phyloP scores from a whole-genome alignment of 2,329 filamentous ascomycete genomes.

The Fusarium foetens region DNA sequence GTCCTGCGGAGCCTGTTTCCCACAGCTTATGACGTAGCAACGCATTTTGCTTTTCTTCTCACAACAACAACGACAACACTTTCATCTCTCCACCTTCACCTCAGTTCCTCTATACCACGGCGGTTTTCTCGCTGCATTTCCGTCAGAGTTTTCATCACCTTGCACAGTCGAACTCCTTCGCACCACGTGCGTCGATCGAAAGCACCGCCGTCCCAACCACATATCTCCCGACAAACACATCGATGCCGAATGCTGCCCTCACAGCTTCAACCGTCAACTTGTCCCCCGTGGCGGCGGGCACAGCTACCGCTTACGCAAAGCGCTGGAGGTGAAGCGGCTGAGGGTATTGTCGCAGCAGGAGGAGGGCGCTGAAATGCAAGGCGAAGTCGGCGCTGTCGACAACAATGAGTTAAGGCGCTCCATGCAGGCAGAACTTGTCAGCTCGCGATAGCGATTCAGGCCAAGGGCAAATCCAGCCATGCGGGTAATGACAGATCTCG shows the following conservation, averaged over 20 bases:
- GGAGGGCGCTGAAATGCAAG: neutral
- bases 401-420: no score
- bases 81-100: neutral
- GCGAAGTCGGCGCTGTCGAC: no score
- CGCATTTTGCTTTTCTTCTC: neutral
- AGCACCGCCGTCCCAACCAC: accelerated
- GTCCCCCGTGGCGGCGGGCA: accelerated
- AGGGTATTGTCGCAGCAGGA: neutral
- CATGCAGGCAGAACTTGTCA: neutral
- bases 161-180: neutral
- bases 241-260: neutral
- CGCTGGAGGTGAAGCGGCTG: no score
- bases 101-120: no score
- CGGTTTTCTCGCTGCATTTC: no score
- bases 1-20: accelerated
- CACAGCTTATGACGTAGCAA: neutral
- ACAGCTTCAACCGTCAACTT: no score
- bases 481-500: accelerated
- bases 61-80: neutral
- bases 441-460: no score
- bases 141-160: no score
- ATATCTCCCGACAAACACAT: accelerated
- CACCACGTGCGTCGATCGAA: neutral
- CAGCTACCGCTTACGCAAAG: accelerated
- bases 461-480: accelerated